Conservation (phyloP, 805 yeast species). For the Metschnikowia orientalis region DNA sequence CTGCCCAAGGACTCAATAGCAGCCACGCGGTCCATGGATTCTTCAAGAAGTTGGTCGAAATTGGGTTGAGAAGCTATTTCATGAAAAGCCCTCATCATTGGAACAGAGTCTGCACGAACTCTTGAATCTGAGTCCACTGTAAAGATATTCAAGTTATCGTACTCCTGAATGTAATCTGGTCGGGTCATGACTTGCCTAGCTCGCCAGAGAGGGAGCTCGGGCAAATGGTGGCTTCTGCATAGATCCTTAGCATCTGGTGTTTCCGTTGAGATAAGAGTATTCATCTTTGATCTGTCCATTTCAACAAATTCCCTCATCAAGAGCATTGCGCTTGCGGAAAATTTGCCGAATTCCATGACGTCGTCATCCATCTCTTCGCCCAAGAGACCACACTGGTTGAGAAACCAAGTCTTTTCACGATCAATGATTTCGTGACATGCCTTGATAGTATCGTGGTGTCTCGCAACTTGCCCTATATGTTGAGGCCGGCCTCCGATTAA, state of each 20-base stretch:
- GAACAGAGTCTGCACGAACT: conserved; percentile 78
- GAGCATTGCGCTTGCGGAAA: conserved; percentile 68
- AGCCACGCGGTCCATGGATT: conserved; percentile 62
- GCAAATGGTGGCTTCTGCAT: conserved; percentile 49
- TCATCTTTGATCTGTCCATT: conserved; percentile 47
- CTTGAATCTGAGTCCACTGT: conserved; percentile 69
- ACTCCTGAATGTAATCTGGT: conserved; percentile 70
- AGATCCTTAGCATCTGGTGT: conserved; percentile 14
- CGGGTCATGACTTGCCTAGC: conserved; percentile 84
- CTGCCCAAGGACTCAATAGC: conserved; percentile 76
- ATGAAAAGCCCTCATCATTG: conserved; percentile 86
- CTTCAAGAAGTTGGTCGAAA: conserved; percentile 60
- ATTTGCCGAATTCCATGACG: conserved; percentile 80
- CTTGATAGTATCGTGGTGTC: conserved; percentile 48
- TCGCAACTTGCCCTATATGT: conserved; percentile 67
- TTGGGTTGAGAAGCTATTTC: conserved; percentile 71
- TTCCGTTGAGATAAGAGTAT: conserved; percentile 18
- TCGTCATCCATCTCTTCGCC: conserved; percentile 85
- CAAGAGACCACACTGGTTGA: conserved; percentile 74
- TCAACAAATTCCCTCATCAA: conserved; percentile 66
- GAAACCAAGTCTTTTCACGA: conserved; percentile 78
- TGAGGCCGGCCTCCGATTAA: conserved; percentile 83
- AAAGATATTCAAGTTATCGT: conserved; percentile 73
- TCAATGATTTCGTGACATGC: conserved; percentile 73
- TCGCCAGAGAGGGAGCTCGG: conserved; percentile 77